These are phyloP conservation scores for Cladosporium colombiae DNA, from an alignment of 2,329 filamentous ascomycete species.

Conservation along the genomic window DNA sequence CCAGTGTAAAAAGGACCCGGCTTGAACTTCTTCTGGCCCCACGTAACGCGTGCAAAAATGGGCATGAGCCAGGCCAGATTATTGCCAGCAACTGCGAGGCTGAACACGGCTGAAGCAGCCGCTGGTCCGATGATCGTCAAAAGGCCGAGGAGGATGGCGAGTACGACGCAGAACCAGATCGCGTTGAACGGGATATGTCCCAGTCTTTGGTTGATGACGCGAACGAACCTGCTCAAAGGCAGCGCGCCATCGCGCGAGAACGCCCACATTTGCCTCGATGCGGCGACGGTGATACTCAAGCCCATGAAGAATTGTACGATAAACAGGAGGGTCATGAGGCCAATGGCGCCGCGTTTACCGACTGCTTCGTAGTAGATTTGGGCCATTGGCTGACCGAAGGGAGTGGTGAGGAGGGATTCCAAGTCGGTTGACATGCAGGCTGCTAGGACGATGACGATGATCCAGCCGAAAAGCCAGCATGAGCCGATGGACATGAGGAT, in stretches of 20 bases:
- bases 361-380: conserved; percentile 63
- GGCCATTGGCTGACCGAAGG: conserved; percentile 62
- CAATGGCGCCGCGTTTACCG: conserved; percentile 60
- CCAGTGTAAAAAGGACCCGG: conserved; percentile 64
- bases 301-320: conserved; percentile 65
- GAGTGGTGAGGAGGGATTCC: conserved; percentile 48
- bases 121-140: conserved; percentile 60
- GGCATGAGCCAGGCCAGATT: conserved; percentile 62
- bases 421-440: conserved; percentile 58
- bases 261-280: conserved; percentile 63
- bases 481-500: conserved; percentile 60
- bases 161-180: conserved; percentile 55
- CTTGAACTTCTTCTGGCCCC: conserved; percentile 59
- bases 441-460: conserved; percentile 60
- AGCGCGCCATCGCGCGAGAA: conserved; percentile 64
- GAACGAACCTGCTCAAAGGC: conserved; percentile 60
- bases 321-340: conserved; percentile 60
- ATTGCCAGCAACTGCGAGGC: conserved; percentile 60
- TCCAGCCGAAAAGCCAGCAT: conserved; percentile 59
- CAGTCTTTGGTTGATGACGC: conserved; percentile 56
- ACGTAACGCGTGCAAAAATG: conserved; percentile 59
- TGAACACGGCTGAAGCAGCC: conserved; percentile 62
- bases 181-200: conserved; percentile 60
- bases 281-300: conserved; percentile 58
- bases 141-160: conserved; percentile 57